Conservation (phyloP, 2,329 filamentous ascomycete genomes). For the Alternaria sp. region DNA sequence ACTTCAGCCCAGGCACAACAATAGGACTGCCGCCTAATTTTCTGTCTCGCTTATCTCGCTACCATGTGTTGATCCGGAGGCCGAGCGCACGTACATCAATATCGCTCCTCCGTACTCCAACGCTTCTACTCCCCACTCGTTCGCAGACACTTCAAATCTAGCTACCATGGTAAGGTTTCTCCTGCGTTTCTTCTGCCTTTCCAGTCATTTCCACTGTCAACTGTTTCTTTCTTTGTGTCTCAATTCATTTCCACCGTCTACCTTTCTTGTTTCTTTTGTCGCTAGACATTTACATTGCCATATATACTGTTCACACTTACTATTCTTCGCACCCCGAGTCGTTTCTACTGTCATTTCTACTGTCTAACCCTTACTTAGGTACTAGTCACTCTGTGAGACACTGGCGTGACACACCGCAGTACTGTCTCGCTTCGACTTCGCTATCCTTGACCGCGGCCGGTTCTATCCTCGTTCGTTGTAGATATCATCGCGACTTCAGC, state of each 20-base stretch:
- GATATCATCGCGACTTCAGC: neutral
- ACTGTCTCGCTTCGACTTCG: neutral
- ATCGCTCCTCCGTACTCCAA: neutral
- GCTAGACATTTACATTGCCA: neutral
- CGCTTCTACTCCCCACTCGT: neutral
- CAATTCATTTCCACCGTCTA: neutral
- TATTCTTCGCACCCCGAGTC: neutral
- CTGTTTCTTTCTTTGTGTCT: neutral
- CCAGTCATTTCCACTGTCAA: neutral
- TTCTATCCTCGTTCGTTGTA: neutral
- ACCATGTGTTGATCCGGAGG: neutral
- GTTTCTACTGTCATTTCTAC: neutral
- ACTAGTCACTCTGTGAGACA: neutral
- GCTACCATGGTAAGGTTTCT: neutral
- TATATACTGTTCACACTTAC: neutral
- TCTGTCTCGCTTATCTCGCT: neutral
- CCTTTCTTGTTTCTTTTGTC: neutral
- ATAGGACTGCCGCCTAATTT: neutral
- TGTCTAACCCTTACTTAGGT: neutral
- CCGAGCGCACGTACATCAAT: neutral
- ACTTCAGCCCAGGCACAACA: neutral
- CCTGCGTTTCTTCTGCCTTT: neutral
- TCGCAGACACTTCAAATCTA: neutral
- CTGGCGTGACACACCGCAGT: neutral
- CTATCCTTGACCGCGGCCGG: neutral